Conservation (phyloP, 352 stramenopile species). For the Phytophthora melonis region DNA sequence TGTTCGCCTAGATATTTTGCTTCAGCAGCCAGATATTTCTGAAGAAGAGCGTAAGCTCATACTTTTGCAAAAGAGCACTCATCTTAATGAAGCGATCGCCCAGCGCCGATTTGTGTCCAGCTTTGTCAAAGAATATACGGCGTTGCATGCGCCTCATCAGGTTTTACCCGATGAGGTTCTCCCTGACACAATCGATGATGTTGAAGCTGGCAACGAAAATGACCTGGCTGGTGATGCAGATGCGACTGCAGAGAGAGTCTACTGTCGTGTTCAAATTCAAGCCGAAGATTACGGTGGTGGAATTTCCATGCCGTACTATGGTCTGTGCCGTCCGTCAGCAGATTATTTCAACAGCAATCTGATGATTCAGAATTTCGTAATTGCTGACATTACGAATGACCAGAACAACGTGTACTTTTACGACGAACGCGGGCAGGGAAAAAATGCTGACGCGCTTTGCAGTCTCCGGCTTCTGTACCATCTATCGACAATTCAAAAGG, state of each 20-base stretch:
- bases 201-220: not conserved
- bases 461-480: constrained; percentile 13
- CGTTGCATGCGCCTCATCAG: not conserved
- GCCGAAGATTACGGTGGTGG: not conserved
- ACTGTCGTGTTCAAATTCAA: constrained; percentile 5
- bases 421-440: constrained; percentile 6
- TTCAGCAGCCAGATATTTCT: constrained; percentile 8
- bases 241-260: not conserved
- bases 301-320: not conserved
- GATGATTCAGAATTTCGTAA: not conserved
- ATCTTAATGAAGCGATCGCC: constrained; percentile 10
- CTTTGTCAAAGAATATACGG: constrained; percentile 13
- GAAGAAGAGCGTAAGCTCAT: constrained; percentile 3
- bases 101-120: constrained; percentile 9
- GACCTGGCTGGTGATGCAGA: not conserved
- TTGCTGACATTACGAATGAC: not conserved
- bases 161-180: not conserved
- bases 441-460: constrained; percentile 4
- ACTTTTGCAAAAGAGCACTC: constrained; percentile 14
- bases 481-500: not conserved
- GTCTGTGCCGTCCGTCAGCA: not conserved
- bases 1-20: constrained; percentile 11
- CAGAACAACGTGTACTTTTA: constrained; percentile 15
- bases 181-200: not conserved
- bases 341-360: not conserved